These are phyloP conservation scores for Pleurotus eryngii DNA, from an alignment of 768 basidiomycete species.

Conservation along the genomic window DNA sequence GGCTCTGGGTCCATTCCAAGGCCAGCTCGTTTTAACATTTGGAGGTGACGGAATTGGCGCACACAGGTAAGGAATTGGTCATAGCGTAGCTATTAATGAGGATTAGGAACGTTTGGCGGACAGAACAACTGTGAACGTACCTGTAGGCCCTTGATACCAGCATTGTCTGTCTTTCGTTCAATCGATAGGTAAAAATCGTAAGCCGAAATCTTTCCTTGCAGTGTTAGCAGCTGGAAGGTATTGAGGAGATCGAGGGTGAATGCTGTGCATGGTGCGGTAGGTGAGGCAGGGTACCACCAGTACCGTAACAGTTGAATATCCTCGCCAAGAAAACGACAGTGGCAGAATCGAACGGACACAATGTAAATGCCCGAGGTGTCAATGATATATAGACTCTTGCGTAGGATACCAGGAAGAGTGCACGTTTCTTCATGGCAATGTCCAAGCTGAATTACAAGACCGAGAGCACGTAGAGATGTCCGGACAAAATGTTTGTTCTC, in stretches of 20 bases:
- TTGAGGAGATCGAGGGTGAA: slow-evolving; percentile 21
- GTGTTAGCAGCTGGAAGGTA: slow-evolving; percentile 21
- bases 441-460: slow-evolving; percentile 8
- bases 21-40: too few relatives aligned
- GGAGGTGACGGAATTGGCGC: too few relatives aligned
- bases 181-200: slow-evolving; percentile 29
- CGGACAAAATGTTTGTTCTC: slow-evolving; percentile 4
- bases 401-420: background rate
- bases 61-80: too few relatives aligned
- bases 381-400: slow-evolving; percentile 27
- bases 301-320: slow-evolving; percentile 24
- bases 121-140: slow-evolving; percentile 8
- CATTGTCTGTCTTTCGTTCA: slow-evolving; percentile 20
- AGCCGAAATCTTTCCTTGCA: slow-evolving; percentile 24
- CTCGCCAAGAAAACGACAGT: slow-evolving; percentile 16
- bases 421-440: background rate
- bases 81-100: too few relatives aligned
- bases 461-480: background rate
- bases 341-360: slow-evolving; percentile 28
- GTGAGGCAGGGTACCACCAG: slow-evolving; percentile 29
- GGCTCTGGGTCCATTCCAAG: background rate
- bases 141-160: slow-evolving; percentile 13
- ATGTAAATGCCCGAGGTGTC: slow-evolving; percentile 27
- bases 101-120: too few relatives aligned
- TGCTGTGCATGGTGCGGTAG: slow-evolving; percentile 20